Base-by-base conservation (phyloP, 1,284 basidiomycete species). In the Phellinidium pouzarii region DNA sequence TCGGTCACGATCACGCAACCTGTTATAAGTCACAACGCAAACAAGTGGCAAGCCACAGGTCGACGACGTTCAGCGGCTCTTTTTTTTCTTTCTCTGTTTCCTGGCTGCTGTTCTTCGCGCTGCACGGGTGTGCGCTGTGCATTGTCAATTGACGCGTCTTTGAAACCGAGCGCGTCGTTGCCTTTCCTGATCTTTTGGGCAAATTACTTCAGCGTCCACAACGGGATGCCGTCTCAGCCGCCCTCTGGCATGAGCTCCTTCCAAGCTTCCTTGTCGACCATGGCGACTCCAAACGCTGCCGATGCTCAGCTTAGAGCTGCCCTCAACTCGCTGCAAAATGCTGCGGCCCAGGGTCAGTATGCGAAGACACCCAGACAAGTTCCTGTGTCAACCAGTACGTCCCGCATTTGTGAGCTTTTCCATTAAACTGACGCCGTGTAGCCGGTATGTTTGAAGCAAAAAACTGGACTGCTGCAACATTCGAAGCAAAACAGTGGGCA, bases 251-350 rank as follows among this genome's bases (percentile, higher is more conserved):
- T 41, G 22, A 41, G 40, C 31, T 48, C 50, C n/a, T 56, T 56
- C 44, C 54, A 55, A n/a, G 53, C 53, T 7, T 65, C 67, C 53
- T 66, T 72, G 59, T 62, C 65, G 25, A 65, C 56, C 54, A 75
- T 83, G 68, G 23, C 22, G 19, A 38, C 38, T 23, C 34, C 50
- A 4, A 27, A 8, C 25, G 14, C 42, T 14, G 68, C 79, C 0
- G 81, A 82, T 61, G 67, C 70, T 31, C 79, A 83, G 59, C 71
- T 83, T 43, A 69, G 72, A 31, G 78, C 82, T 61, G 77, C 78
- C n/a, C 74, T 80, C 50, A 71, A 63, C 29, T 74, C 76, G 59
- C 68, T 83, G 17, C 73, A 75, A 38, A 72, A 70, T 14, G 73
- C 74, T 7, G 75, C 64, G 44, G 66, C 70, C 43, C 64, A 68